A percentile compares a stretch with the other conserved stretches of the same genome.
Evolutionary conservation across 768 basidiomycete genomes (phyloP).

Genomic region (Candolleomyces aberdarensis): DNA sequence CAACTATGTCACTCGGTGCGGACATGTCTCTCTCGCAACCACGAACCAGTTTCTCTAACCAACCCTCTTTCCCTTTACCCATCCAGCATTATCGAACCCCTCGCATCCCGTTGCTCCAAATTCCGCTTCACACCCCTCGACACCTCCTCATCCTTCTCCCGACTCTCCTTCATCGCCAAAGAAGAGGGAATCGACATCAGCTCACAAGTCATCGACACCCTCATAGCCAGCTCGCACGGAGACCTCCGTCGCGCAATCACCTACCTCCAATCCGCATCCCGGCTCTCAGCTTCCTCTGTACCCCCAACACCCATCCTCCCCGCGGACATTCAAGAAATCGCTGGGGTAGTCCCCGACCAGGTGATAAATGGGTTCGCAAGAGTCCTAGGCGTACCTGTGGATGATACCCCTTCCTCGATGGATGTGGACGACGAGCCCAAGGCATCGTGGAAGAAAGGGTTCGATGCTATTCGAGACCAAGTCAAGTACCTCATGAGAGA

Average conservation of each 20-base stretch:
- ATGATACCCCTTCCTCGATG: slow-evolving; percentile 32
- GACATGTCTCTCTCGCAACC: slow-evolving; percentile 14
- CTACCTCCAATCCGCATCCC: slow-evolving; percentile 92
- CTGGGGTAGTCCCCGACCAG: slow-evolving; percentile 83
- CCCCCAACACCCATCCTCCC: slow-evolving; percentile 76
- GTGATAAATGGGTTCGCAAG: slow-evolving; percentile 68
- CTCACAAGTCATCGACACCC: slow-evolving; percentile 59
- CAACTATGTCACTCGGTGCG: slow-evolving; percentile 95
- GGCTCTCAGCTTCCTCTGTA: slow-evolving; percentile 71
- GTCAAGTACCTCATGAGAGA: slow-evolving; percentile 79
- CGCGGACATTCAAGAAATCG: slow-evolving; percentile 90
- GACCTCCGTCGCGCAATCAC: slow-evolving; percentile 97
- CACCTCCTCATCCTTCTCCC: slow-evolving; percentile 63
- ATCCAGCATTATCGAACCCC: slow-evolving; percentile 91
- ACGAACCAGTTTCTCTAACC: neutral
- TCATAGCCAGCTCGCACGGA: slow-evolving; percentile 81
- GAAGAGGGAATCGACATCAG: slow-evolving; percentile 65
- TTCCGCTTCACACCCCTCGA: slow-evolving; percentile 97
- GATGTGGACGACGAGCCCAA: slow-evolving; percentile 46
- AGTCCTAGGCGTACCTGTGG: slow-evolving; percentile 70
- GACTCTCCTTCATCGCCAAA: slow-evolving; percentile 78
- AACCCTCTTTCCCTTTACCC: neutral
- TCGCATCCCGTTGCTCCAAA: slow-evolving; percentile 98
- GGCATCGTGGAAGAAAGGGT: slow-evolving; percentile 33
- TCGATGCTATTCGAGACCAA: slow-evolving; percentile 61